Percentiles rank a stretch among this genome's conserved stretches.
Evolutionary conservation across 2,329 filamentous ascomycete genomes (phyloP).

Genomic region (Sphaerulina musiva): DNA sequence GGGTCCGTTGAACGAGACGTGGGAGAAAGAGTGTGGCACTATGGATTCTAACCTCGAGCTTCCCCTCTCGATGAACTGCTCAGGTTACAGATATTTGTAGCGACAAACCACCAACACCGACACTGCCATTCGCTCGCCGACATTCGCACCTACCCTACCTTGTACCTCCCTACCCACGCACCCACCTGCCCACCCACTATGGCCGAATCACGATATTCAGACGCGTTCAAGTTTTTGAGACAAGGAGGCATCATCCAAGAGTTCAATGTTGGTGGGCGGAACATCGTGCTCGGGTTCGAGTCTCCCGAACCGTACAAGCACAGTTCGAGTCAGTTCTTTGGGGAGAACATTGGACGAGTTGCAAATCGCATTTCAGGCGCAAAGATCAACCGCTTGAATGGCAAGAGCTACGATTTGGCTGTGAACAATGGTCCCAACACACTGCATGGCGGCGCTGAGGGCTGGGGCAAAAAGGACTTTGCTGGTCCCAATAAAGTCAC

Average conservation of each 20-base stretch:
- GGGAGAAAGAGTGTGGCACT: too few species aligned
- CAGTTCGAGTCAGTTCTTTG: constrained; percentile 75
- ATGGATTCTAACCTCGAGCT: too few species aligned
- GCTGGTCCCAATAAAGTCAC: constrained; percentile 58
- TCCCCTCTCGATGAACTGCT: too few species aligned
- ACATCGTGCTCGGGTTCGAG: constrained; percentile 85
- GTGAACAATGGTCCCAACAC: constrained; percentile 74
- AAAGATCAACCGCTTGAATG: constrained; percentile 65
- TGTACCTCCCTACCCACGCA: neutral
- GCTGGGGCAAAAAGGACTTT: constrained; percentile 78
- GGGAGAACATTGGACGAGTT: constrained; percentile 81
- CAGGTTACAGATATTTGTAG: too few species aligned
- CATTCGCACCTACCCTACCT: too few species aligned
- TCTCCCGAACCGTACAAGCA: constrained; percentile 66
- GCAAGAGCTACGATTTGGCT: constrained; percentile 60
- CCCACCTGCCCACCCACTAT: constrained; percentile 12
- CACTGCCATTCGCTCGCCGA: too few species aligned
- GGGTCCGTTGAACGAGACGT: too few species aligned
- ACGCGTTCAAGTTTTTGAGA: constrained; percentile 59
- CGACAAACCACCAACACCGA: too few species aligned
- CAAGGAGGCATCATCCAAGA: constrained; percentile 75
- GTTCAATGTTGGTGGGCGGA: constrained; percentile 67
- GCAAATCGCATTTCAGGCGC: constrained; percentile 75
- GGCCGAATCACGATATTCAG: constrained; percentile 21
- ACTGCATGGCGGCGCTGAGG: constrained; percentile 49